These are phyloP conservation scores for Parietichytrium sp. DNA, from an alignment of 108 stramenopile genomes.

Conservation along the genomic window DNA sequence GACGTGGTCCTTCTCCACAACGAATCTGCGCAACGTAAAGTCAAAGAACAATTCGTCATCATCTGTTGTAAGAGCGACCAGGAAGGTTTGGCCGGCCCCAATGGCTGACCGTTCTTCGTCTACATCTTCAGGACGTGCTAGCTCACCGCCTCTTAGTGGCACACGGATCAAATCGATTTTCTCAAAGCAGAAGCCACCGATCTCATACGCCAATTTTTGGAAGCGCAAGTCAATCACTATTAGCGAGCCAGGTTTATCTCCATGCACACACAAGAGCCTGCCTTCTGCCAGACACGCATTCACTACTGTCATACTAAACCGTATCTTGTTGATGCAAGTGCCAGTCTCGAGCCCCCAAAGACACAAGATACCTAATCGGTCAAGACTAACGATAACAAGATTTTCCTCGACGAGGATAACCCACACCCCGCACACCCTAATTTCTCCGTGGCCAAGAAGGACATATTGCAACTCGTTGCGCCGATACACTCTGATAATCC, in stretches of 20 bases:
- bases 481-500: background rate
- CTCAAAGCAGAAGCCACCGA: background rate
- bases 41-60: background rate
- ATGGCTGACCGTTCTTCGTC: background rate
- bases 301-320: too few species aligned
- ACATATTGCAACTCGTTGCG: background rate
- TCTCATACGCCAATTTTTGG: background rate
- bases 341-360: conserved; percentile 21
- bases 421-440: conserved; percentile 21
- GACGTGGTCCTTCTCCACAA: background rate
- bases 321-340: background rate
- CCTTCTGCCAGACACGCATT: too few species aligned
- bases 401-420: background rate
- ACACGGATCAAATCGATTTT: background rate
- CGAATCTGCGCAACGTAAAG: background rate
- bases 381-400: background rate
- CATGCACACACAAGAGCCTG: background rate
- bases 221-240: background rate
- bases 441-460: background rate
- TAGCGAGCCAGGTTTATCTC: background rate
- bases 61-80: background rate
- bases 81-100: background rate
- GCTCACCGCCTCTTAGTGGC: background rate
- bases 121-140: background rate
- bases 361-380: background rate